Evolutionary conservation across 148 eudicot species (phyloP).

Genomic region (Camellia lanceoleosa): DNA sequence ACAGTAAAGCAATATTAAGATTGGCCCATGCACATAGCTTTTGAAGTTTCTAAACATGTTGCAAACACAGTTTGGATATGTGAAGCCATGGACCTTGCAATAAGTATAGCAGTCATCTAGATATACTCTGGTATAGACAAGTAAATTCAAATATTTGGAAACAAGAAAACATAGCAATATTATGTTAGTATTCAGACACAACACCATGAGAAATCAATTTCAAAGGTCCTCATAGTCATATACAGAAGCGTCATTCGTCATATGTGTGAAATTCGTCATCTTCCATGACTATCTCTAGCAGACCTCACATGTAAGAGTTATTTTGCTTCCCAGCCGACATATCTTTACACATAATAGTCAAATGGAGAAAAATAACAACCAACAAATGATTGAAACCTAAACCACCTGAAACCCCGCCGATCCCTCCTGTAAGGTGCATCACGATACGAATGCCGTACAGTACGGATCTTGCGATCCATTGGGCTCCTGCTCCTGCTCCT

Average conservation of each 20-base stretch:
- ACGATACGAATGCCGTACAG: conserved; percentile 73
- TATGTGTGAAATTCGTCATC: background rate
- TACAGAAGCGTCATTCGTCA: background rate
- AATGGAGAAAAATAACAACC: conserved; percentile 23
- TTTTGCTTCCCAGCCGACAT: conserved; percentile 7
- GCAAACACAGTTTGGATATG: no score
- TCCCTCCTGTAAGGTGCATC: conserved; percentile 97
- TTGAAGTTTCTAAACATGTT: background rate
- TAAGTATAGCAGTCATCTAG: background rate
- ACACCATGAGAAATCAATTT: background rate
- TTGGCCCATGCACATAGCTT: conserved; percentile 1
- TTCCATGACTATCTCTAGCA: background rate
- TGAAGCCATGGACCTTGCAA: background rate
- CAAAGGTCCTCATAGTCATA: background rate
- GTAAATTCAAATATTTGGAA: background rate
- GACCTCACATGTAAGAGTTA: conserved; percentile 4
- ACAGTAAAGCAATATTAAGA: conserved; percentile 1
- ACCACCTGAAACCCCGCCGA: conserved; percentile 93
- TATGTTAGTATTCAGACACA: background rate
- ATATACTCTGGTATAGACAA: no score
- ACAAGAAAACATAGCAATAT: background rate
- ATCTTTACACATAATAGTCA: conserved; percentile 13
- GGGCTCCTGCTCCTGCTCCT: conserved; percentile 93
- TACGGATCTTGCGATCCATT: conserved; percentile 70
- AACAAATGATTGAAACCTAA: conserved; percentile 34